Conservation (phyloP, 352 stramenopile genomes). For the Phytophthora idaei region DNA sequence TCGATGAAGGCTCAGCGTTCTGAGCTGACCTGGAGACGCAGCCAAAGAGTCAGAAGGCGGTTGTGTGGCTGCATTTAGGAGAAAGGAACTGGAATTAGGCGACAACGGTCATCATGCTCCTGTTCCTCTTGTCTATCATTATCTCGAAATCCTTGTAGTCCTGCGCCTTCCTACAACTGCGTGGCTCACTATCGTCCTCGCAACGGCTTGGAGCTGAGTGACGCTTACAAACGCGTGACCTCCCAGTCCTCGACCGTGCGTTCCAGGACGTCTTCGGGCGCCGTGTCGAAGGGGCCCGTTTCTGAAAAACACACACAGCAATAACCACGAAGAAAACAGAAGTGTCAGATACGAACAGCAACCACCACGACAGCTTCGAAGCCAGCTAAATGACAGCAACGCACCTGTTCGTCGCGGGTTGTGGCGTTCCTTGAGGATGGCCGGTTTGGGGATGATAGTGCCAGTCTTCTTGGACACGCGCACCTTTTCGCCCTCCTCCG, state of each 20-base stretch:
- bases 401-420: slow-evolving; percentile 80
- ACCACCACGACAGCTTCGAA: not conserved
- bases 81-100: slow-evolving; percentile 24
- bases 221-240: slow-evolving; percentile 61
- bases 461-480: slow-evolving; percentile 95
- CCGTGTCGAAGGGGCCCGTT: slow-evolving; percentile 81
- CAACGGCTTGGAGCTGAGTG: slow-evolving; percentile 7
- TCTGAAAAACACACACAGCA: slow-evolving; percentile 37
- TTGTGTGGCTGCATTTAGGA: slow-evolving; percentile 22
- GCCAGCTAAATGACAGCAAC: slow-evolving; percentile 8
- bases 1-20: slow-evolving; percentile 26
- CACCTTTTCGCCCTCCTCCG: slow-evolving; percentile 94
- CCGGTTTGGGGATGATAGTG: slow-evolving; percentile 95
- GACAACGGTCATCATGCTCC: slow-evolving; percentile 13
- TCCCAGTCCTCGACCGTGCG: slow-evolving; percentile 83
- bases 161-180: slow-evolving; percentile 4
- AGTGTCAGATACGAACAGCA: slow-evolving; percentile 12
- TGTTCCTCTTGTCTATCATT: slow-evolving; percentile 40
- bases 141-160: slow-evolving; percentile 16
- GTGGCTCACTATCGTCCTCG: slow-evolving; percentile 17
- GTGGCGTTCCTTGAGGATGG: slow-evolving; percentile 89
- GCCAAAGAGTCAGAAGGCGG: slow-evolving; percentile 29
- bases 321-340: slow-evolving; percentile 5
- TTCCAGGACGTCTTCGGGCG: slow-evolving; percentile 80
- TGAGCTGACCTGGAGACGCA: slow-evolving; percentile 16